phyloP scores from a whole-genome alignment of 768 basidiomycete species.

The Kwoniella europaea region DNA sequence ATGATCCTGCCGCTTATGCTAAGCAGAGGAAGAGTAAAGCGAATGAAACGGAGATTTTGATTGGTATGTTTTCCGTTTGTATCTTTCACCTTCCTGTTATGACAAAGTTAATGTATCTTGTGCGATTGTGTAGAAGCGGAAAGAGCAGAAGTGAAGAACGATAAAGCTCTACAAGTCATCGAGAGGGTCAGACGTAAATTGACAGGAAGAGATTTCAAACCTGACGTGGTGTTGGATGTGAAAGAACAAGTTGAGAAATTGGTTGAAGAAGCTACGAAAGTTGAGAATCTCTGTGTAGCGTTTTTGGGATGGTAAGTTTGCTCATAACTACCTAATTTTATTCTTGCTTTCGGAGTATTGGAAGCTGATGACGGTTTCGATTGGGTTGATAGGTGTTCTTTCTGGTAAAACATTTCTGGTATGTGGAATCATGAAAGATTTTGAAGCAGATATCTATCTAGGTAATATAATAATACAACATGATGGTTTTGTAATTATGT shows the following conservation, averaged over 20 bases:
- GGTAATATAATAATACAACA: neutral
- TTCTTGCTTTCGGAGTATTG: neutral
- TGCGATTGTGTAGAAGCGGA: conserved; percentile 62
- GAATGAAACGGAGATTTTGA: conserved; percentile 92
- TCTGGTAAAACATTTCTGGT: conserved; percentile 54
- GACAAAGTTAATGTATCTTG: neutral
- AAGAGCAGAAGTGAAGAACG: conserved; percentile 86
- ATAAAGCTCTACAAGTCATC: conserved; percentile 86
- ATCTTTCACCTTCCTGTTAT: neutral
- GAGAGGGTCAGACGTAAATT: conserved; percentile 94
- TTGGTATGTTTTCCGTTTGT: conserved; percentile 64
- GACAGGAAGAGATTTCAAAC: conserved; percentile 93
- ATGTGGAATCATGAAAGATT: neutral
- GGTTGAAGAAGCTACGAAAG: conserved; percentile 86
- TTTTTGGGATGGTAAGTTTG: conserved; percentile 84
- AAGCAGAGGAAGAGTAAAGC: conserved; percentile 81
- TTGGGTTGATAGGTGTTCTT: conserved; percentile 58
- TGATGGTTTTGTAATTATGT: conserved; percentile 14
- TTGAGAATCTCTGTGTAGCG: conserved; percentile 95
- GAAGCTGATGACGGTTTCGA: neutral
- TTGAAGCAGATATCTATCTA: neutral
- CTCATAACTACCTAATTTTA: neutral
- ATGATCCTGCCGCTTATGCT: conserved; percentile 48
- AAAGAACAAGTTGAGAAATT: conserved; percentile 86
- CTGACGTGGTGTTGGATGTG: conserved; percentile 74